A percentile compares a stretch with the other conserved stretches of the same genome.
phyloP scores from a whole-genome alignment of 768 basidiomycete species.

The Termitomyces heimii region DNA sequence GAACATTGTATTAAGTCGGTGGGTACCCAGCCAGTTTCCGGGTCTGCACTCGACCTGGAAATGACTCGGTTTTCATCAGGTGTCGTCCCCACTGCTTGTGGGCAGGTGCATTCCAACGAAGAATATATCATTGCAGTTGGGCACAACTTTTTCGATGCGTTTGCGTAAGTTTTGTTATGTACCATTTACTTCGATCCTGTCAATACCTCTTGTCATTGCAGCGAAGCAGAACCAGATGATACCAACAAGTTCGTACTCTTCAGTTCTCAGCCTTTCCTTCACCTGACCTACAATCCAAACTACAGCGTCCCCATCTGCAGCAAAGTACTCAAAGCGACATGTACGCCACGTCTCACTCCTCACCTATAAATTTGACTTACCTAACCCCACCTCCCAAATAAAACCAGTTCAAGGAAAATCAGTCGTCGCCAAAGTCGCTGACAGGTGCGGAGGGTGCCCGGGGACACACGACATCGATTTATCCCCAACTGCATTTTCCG shows the following conservation, averaged over 20 bases:
- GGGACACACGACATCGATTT: constrained; percentile 10
- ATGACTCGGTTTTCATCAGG: neutral
- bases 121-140: constrained; percentile 12
- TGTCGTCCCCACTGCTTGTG: constrained; percentile 10
- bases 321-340: neutral
- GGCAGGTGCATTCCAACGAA: neutral
- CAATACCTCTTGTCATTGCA: neutral
- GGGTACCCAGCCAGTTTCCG: neutral
- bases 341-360: neutral
- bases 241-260: neutral
- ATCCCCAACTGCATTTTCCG: constrained; percentile 5
- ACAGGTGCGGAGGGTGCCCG: constrained; percentile 9
- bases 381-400: too few species aligned
- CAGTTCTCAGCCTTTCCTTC: neutral
- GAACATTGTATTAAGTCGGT: constrained; percentile 1
- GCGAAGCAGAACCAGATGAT: neutral
- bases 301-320: neutral
- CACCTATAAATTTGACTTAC: too few species aligned
- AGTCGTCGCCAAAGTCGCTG: constrained; percentile 12
- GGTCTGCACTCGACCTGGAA: neutral
- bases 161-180: neutral
- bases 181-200: neutral
- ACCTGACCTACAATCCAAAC: neutral
- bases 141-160: constrained; percentile 4
- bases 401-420: constrained; percentile 11